Conservation (phyloP, 192 early-diverging fungal genomes). For the Entomortierella lignicola region DNA sequence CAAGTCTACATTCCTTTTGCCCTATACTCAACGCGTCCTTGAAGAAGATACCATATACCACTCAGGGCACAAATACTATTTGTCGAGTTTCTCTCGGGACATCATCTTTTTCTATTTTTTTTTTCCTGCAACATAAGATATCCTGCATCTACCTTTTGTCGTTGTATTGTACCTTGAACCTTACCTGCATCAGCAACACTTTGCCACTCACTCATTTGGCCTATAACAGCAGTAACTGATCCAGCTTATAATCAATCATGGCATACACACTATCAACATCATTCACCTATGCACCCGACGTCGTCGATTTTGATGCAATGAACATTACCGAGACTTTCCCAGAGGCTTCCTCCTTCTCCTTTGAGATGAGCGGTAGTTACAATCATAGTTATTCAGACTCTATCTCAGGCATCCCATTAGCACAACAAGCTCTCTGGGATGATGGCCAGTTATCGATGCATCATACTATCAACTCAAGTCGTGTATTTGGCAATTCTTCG, state of each 20-base stretch:
- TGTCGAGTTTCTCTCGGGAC: not conserved
- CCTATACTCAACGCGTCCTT: not conserved
- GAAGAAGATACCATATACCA: not conserved
- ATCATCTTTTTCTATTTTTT: constrained; percentile 2
- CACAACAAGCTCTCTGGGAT: constrained; percentile 52
- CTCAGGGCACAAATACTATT: constrained; percentile 1
- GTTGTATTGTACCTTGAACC: not conserved
- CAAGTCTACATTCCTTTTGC: not conserved
- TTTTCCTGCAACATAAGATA: not conserved
- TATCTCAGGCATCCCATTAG: constrained; percentile 34
- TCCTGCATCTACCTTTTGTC: not conserved
- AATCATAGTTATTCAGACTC: constrained; percentile 51
- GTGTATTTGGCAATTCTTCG: constrained; percentile 17
- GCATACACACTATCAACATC: constrained; percentile 32
- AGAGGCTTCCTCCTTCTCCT: constrained; percentile 39
- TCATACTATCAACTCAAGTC: constrained; percentile 21
- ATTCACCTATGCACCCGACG: constrained; percentile 41
- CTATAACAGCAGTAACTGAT: not conserved
- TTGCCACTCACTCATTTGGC: not conserved
- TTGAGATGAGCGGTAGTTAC: constrained; percentile 42
- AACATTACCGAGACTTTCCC: constrained; percentile 53
- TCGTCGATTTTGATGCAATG: constrained; percentile 50
- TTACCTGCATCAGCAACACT: not conserved
- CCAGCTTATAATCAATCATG: not conserved
- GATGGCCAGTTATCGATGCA: constrained; percentile 39